Conservation (phyloP, 2,329 filamentous ascomycete species). For the Colletotrichum noveboracense region DNA sequence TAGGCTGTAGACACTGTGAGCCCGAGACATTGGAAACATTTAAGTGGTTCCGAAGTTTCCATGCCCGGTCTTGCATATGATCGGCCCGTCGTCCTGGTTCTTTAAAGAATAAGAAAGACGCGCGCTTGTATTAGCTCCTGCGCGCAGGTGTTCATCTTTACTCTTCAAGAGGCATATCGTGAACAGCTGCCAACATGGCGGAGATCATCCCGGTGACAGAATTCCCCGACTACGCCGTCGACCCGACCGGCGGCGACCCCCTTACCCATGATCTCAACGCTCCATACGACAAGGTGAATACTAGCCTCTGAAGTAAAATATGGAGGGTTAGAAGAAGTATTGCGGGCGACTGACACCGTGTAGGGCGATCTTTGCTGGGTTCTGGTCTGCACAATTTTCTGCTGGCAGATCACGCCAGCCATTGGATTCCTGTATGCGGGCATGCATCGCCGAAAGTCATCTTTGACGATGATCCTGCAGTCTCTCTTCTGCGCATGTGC, state of each 20-base stretch:
- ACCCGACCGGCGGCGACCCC: conserved; percentile 47
- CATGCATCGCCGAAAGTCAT: conserved; percentile 41
- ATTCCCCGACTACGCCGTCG: conserved; percentile 46
- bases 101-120: not conserved
- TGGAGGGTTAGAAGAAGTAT: accelerated
- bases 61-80: not conserved
- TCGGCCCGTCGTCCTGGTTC: not conserved
- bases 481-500: conserved; percentile 51
- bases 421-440: conserved; percentile 45
- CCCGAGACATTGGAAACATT: not conserved
- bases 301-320: accelerated
- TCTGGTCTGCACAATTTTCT: conserved; percentile 39
- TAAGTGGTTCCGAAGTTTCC: not conserved
- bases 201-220: conserved; percentile 29
- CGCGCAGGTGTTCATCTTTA: not conserved
- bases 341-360: not conserved
- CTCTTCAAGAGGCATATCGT: not conserved
- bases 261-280: conserved; percentile 48
- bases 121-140: not conserved
- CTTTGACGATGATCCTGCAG: conserved; percentile 51
- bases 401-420: conserved; percentile 43
- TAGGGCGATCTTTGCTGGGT: conserved; percentile 50
- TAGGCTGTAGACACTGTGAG: not conserved
- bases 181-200: conserved; percentile 1
- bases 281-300: conserved; percentile 45